Conservation (phyloP, 441 rosid genomes). For the Daphne laureola region DNA sequence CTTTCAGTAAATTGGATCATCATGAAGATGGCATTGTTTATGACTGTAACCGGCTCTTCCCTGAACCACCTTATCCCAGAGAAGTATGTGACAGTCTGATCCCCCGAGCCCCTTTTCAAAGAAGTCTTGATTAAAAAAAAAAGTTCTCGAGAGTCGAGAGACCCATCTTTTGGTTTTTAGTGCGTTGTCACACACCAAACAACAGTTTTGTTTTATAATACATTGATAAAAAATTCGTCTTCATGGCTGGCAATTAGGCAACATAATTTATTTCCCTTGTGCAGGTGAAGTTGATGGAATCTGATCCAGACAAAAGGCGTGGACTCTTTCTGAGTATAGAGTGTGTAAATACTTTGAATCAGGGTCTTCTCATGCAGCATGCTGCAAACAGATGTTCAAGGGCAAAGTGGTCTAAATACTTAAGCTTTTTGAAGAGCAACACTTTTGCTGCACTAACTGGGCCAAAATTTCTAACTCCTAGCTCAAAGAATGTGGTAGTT, state of each 20-base stretch:
- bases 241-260: too few relatives aligned
- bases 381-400: constrained; percentile 73
- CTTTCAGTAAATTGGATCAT: constrained; percentile 84
- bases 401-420: constrained; percentile 83
- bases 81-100: constrained; percentile 43
- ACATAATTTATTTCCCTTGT: constrained; percentile 7
- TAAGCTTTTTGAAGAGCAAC: constrained; percentile 92
- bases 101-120: too few relatives aligned
- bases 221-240: too few relatives aligned
- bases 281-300: constrained; percentile 71
- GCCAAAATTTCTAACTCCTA: constrained; percentile 53
- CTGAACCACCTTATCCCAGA: constrained; percentile 98
- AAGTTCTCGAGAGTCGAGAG: too few relatives aligned
- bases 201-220: too few relatives aligned
- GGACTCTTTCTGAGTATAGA: constrained; percentile 61
- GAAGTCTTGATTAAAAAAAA: too few relatives aligned
- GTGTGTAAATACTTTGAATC: constrained; percentile 83
- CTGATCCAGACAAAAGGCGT: constrained; percentile 50
- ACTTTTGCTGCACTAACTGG: constrained; percentile 74
- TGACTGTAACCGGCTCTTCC: constrained; percentile 78
- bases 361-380: constrained; percentile 79
- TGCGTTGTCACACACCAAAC: too few relatives aligned
- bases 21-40: constrained; percentile 90
- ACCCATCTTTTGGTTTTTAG: too few relatives aligned
- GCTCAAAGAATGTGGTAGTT: constrained; percentile 30